Base-by-base conservation (phyloP, 805 yeast species). In the Brettanomyces sp. region DNA sequence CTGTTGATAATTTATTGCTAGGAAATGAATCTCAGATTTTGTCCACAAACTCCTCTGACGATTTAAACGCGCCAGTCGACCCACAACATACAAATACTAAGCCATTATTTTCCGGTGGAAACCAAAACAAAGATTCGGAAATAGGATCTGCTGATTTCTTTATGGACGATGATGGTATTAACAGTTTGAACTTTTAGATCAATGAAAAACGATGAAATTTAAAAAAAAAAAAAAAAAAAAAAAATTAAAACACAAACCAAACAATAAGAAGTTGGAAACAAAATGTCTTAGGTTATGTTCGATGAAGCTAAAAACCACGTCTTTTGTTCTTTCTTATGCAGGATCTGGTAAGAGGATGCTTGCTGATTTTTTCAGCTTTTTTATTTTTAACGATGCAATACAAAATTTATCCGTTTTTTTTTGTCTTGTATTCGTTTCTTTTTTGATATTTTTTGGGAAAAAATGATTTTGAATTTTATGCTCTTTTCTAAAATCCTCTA, bases 111-210 rank as follows among this genome's bases (percentile, higher is more conserved):
- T 9, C 32, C 11, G 11, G 11, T 9, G 32, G 32, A 7, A 28
- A 28, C 11, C 44, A 42, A 12, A 32, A 41, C n/a, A 12, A n/a
- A 46, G 69, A 70, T 2, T 51, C 58, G n/a, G 72, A 72, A 5
- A 70, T 72, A 44, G 57, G 47, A 55, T 61, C 28, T 48, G 62
- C 56, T 9, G 45, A 42, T 7, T 42, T 42, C 39, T 42, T 42
- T n/a, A 22, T 35, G 39, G 44, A 42, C 6, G 44, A 42, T 32
- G 22, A 35, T 35, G 37, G 37, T 12, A 18, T 18, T n/a, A 35
- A 35, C 37, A 25, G 42, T 13, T 21, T 39, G 13, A 32, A 25
- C 33, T 39, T 39, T 38, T 38, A 22, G 38, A 35, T 7, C 13
- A 14, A 8, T 18, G 22, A 35, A 35, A 7, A 28, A 28, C 11